Evolutionary conservation across 345 rosid genomes (phyloP), one percentile per base, ranked within the genome.

Genomic region (Salix suchowensis): DNA sequence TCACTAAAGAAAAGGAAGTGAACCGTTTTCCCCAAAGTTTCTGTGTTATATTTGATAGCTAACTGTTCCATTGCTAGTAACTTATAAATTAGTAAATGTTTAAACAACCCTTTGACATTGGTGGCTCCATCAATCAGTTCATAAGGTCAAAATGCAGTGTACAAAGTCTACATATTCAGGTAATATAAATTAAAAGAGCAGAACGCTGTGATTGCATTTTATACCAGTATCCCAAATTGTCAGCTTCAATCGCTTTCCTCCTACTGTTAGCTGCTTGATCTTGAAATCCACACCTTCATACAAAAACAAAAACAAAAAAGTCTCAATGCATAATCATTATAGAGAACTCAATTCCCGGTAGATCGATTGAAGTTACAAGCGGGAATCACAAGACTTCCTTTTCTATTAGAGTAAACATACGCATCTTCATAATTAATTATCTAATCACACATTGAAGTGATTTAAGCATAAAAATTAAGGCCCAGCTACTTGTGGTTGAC

Each of bases 201-300:
- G 67, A 65, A 26, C 1, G n/a, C 26, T n/a, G 39, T 8, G 39
- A 60, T 60, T 58, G 40, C 58, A 52, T 7, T 18, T 48, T 81
- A 64, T 82, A 94, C 98, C 97, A 65, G 98, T 94, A 81, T 94
- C 98, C 98, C 98, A 94, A 23, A 94, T 92, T 44, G 98, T 94
- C 61, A 94, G 92, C 90, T 94, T 94, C 69, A 94, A 77, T 79
- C 89, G 85, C 89, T 88, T 93, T 78, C 91, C 97, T 65, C 89
- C 94, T 4, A 95, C 93, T 42, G 84, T 85, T 68, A 95, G 85
- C 76, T 78, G 89, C 88, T 93, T 93, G 92, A 95, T 93, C 91
- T 95, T 95, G 84, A 95, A 93, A 87, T 95, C 98, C 82, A 95
- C 98, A 76, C 98, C 98, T 95, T 67, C 26, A 70, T 32, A 64